Evolutionary conservation across 306 rosid genomes (phyloP), one percentile per base, ranked within the genome.

Genomic region (Hylodesmum podocarpum): DNA sequence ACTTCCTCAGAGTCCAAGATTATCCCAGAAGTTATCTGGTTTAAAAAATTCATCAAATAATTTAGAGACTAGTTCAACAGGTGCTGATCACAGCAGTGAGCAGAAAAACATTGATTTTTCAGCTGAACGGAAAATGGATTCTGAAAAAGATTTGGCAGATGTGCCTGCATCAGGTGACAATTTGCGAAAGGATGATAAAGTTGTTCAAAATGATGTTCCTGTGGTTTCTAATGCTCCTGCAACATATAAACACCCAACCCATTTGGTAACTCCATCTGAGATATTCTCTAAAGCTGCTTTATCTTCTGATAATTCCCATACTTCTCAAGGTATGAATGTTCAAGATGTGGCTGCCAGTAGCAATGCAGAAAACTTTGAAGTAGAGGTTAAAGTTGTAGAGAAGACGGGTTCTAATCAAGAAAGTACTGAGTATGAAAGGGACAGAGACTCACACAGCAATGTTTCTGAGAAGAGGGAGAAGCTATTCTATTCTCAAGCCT

Each of bases 211-310:
- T 80, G 90, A 82, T 25, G 73, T 70, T 70, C 62, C 86, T 85
- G 58, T 65, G 33, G 78, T 70, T 81, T 55, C 91, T 83, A 86
- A 69, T 83, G 3, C 84, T 75, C 70, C 88, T 64, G 51, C 83
- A 66, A 33, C 40, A 34, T 90, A 75, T 78, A 84, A 84, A 73
- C 90, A 82, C 68, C 90, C 90, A 8, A 87, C 91, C 2, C 95
- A 90, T 83, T 84, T 87, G 82, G 87, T 90, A 59, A 90, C 95
- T 65, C 95, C 95, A 53, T 86, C 91, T 8, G 90, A 86, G 84
- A 80, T 87, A 78, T 80, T 84, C 78, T 86, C 90, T 18, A 82
- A 76, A 69, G 66, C 87, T 80, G 49, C 86, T 66, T 77, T 86
- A 73, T 72, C 90, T 72, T 72, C 91, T 69, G 91, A 86, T 49